Evolutionary conservation across 352 stramenopile genomes (phyloP), one percentile per base, ranked within the genome.

Genomic region (Pythium diclinum): DNA sequence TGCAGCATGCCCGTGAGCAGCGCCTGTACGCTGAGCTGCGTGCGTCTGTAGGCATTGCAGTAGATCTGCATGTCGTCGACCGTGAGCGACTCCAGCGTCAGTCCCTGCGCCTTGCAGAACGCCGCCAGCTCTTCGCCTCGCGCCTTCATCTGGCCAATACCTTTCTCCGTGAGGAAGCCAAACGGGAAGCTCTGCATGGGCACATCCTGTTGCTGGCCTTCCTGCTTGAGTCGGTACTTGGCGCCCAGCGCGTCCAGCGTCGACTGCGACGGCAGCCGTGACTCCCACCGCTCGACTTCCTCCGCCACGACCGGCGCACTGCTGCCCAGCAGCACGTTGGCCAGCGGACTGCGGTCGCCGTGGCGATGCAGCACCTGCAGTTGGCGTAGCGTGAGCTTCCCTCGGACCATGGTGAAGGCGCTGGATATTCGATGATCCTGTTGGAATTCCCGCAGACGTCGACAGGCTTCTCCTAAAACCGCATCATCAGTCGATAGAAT

Each of bases 301-400:
- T 77, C 55, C 19, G 74, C 53, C 40, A 79, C 83, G 1, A 63
- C 36, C 55, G 56, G 61, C 19, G 23, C 60, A 23, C 61, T 67
- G n/a, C 66, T 75, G 53, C 75, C 71, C 8, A 49, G 60, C 52
- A 87, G 90, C 42, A 92, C 78, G 60, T 94, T 94, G 48, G 71
- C 63, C 59, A 94, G 72, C 40, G 85, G 85, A 53, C 80, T 90
- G 47, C 85, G 85, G 71, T 94, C 85, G 13, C 85, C 85, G 63
- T 94, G 85, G 44, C 85, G 85, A 56, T 92, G 85, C 36, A 91
- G 66, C 54, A 94, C 71, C 61, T 94, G 85, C 63, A 94, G 63
- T 67, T 92, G 85, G 17, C 82, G 83, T 55, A 94, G 72, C 47
- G 62, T 71, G 52, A 68, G 65, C 49, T 42, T 40, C 34, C 60